Evolutionary conservation across 2,329 filamentous ascomycete genomes (phyloP), one percentile per base, ranked within the genome.

Genomic region (Lachnellula cervina): DNA sequence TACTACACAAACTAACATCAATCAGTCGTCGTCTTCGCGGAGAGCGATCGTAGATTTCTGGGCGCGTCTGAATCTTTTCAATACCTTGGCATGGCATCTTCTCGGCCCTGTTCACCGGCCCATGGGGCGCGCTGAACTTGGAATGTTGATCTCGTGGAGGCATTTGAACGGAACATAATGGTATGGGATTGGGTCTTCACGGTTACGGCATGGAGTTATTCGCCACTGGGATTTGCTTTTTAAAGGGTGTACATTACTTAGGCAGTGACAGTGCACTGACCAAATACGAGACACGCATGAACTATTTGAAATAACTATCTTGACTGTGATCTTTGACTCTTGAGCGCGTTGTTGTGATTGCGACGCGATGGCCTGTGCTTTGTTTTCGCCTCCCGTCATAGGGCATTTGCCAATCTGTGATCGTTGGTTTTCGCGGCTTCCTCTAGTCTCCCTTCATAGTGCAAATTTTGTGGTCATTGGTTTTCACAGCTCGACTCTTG

Each of bases 21-120:
- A 92, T 93, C 21, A 44, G 42, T 70, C 89, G 94, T 68, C 89
- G 94, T 71, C 90, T 99, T 72, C 90, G 94, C 71, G 94, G 94
- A 66, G 92, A 94, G 81, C 88, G 89, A 75, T 91, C 90, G 81
- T 93, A 84, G 83, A 76, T 60, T 50, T 50, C 35, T 38, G 21
- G 32, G 23, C 21, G 42, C 21, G n/a, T 44, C 42, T 49, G 43
- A 23, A 37, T 23, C 47, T 28, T 45, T 51, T 35, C 17, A 35
- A 37, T 25, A 38, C 51, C 51, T 57, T 49, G 55, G 52, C 55
- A 56, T 61, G 55, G 45, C 9, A 32, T 32, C 57, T 58, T 45
- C 49, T 59, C 54, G 52, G 23, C 50, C 42, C 53, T 55, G 38
- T 44, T 52, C 55, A 52, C 40, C 21, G 52, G 34, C 50, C 43